These are phyloP conservation scores for Haematococcus sp. DNA, from an alignment of 139 green algal genomes.

Conservation along the genomic window DNA sequence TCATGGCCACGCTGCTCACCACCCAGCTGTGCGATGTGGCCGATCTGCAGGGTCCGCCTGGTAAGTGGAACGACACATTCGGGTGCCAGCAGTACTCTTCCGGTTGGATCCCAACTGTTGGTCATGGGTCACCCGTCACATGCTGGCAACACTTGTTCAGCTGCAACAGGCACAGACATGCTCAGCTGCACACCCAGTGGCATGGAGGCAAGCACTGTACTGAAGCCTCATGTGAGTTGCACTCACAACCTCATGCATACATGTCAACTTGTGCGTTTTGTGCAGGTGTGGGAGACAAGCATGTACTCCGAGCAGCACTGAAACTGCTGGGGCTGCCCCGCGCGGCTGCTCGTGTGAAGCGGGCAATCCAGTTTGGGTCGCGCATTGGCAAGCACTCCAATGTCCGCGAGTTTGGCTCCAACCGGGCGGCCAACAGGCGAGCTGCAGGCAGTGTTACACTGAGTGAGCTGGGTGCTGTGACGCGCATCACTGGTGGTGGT, in stretches of 20 bases:
- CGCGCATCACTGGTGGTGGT: no score
- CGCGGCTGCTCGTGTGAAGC: conserved; percentile 73
- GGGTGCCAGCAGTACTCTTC: neutral
- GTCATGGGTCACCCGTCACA: no score
- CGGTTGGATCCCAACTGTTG: neutral
- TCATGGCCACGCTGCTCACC: conserved; percentile 60
- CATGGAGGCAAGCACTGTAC: no score
- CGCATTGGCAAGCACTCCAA: conserved; percentile 83
- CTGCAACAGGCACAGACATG: no score
- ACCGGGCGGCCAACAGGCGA: conserved; percentile 68
- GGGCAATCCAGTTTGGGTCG: conserved; percentile 92
- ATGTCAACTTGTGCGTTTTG: neutral
- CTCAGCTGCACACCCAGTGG: no score
- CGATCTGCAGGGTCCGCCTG: neutral
- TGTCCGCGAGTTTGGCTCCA: conserved; percentile 81
- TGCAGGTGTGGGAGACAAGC: conserved; percentile 81
- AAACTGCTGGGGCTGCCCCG: conserved; percentile 56
- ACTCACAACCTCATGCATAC: no score
- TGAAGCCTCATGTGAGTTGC: no score
- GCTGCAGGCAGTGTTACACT: conserved; percentile 7
- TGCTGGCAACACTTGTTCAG: no score
- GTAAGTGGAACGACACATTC: neutral
- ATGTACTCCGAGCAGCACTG: conserved; percentile 67
- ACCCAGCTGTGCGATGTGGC: conserved; percentile 38
- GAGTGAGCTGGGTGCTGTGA: neutral